Evolutionary conservation across 176 grass and related monocot species (phyloP).

Genomic region (Areca catechu): DNA sequence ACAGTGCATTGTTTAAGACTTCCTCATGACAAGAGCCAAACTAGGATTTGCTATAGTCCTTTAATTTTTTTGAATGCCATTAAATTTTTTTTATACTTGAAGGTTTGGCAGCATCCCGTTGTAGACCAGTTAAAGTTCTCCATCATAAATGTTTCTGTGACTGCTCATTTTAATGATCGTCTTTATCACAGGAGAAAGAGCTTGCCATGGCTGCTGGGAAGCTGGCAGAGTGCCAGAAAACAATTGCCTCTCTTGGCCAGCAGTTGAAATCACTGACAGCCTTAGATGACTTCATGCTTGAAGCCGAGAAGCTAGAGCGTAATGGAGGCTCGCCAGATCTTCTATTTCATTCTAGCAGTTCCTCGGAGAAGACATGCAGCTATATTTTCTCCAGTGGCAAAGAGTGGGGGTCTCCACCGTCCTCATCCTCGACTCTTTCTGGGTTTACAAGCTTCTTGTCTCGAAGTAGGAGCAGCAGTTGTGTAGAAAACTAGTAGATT

Average conservation of each 20-base stretch:
- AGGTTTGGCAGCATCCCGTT: no score
- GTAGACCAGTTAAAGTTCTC: no score
- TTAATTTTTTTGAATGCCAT: no score
- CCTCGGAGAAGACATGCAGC: not conserved
- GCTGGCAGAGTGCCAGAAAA: conserved; percentile 89
- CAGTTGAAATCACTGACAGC: conserved; percentile 82
- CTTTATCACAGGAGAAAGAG: conserved; percentile 62
- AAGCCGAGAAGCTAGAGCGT: conserved; percentile 23
- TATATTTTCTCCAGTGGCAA: conserved; percentile 21
- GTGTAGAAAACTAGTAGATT: conserved; percentile 23
- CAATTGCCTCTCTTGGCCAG: conserved; percentile 73
- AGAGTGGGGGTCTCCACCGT: conserved; percentile 1
- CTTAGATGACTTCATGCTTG: conserved; percentile 24
- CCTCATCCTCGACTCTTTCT: conserved; percentile 27
- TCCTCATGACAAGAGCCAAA: no score
- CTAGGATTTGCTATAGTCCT: no score
- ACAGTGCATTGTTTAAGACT: no score
- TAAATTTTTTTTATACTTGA: no score
- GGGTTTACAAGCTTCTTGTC: conserved; percentile 5
- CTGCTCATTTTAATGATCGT: not conserved
- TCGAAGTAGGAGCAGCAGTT: conserved; percentile 25
- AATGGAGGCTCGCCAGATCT: conserved; percentile 20
- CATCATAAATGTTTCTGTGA: no score
- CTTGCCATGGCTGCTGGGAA: conserved; percentile 62
- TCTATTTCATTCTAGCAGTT: conserved; percentile 3